Evolutionary conservation across 169 alveolate species (phyloP).

Genomic region (Cryptosporidium baileyi): DNA sequence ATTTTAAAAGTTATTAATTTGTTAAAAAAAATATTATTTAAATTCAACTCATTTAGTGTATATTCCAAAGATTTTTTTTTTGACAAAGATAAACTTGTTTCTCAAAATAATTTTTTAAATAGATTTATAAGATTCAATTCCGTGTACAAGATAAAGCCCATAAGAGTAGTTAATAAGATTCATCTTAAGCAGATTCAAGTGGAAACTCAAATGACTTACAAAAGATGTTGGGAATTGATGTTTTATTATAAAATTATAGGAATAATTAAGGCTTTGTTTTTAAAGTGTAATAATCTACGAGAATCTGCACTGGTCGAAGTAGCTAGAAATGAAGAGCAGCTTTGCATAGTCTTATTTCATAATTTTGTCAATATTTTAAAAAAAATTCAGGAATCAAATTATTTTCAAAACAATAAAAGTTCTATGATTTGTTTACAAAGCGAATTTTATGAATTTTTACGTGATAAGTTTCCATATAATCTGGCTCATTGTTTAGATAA

Average conservation of each 20-base stretch:
- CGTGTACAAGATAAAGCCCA: constrained; percentile 3
- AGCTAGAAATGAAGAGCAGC: not conserved
- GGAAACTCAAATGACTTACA: not conserved
- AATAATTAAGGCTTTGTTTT: constrained; percentile 13
- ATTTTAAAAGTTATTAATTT: not conserved
- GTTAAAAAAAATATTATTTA: not conserved
- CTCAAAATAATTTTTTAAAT: too few relatives aligned
- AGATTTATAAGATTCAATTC: not conserved
- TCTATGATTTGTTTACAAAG: constrained; percentile 21
- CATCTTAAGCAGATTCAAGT: not conserved
- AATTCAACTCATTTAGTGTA: not conserved
- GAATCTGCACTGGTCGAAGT: too few relatives aligned
- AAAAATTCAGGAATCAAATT: not conserved
- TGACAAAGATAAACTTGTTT: too few relatives aligned
- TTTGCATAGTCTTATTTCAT: not conserved
- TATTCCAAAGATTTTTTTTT: too few relatives aligned
- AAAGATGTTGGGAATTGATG: constrained; percentile 14
- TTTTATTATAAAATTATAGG: constrained; percentile 35
- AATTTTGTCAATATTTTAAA: constrained; percentile 2
- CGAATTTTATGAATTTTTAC: constrained; percentile 23
- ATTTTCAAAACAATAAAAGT: not conserved
- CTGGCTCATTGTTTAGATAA: not conserved
- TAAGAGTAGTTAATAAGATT: not conserved
- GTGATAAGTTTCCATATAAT: constrained; percentile 26
- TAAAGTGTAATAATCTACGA: not conserved